These are phyloP conservation scores for Dactylellina cionopaga DNA, from an alignment of 2,329 filamentous ascomycete species.

Conservation along the genomic window DNA sequence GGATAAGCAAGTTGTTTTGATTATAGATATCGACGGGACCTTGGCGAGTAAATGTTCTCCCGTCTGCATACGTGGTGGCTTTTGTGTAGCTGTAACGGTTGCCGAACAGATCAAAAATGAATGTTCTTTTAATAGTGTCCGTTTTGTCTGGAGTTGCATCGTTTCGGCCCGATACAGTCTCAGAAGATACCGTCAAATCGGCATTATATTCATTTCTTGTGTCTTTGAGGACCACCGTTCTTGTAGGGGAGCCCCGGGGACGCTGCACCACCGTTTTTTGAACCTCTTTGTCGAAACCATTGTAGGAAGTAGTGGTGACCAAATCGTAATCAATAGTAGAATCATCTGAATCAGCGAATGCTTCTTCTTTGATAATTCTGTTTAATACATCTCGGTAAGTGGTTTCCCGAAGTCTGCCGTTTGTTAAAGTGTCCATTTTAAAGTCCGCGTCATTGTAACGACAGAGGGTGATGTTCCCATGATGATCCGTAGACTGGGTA, in stretches of 20 bases:
- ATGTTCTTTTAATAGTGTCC: background rate
- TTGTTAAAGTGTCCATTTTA: background rate
- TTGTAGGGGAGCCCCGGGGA: background rate
- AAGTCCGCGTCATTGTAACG: background rate
- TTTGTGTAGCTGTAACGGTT: background rate
- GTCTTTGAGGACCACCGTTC: background rate
- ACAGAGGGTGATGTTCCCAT: background rate
- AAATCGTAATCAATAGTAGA: background rate
- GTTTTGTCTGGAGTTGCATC: too few relatives aligned
- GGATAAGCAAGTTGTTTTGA: background rate
- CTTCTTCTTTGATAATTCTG: background rate
- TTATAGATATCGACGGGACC: background rate
- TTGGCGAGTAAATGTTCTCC: background rate
- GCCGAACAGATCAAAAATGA: background rate
- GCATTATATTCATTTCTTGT: background rate
- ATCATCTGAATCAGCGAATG: background rate
- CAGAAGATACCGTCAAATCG: background rate
- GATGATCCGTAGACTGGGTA: background rate
- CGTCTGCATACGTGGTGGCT: background rate
- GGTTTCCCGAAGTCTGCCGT: background rate
- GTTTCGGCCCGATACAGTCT: too few relatives aligned
- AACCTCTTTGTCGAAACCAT: background rate
- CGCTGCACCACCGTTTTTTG: background rate
- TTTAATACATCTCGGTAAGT: background rate
- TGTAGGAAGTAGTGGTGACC: background rate